Evolutionary conservation across 2,329 filamentous ascomycete genomes (phyloP), one percentile per base, ranked within the genome.

Genomic region (Chrysoporthe austroafricana): DNA sequence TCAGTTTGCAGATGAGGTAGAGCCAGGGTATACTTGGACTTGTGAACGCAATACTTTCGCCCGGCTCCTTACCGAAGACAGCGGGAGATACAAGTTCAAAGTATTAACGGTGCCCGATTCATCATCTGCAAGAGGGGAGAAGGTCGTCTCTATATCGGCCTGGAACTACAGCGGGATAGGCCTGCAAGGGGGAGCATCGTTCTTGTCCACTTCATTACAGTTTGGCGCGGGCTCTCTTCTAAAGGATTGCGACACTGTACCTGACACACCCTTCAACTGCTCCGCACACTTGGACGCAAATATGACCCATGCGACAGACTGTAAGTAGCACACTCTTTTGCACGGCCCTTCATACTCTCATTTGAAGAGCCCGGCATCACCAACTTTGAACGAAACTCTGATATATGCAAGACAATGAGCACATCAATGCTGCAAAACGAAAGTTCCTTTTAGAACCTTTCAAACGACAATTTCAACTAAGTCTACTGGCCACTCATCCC

Each of bases 401-500:
- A 57, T 16, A 39, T 4, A 11, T 34, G 9, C 2, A 9, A 57
- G 54, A 39, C 39, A 4, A 2, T 14, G 16, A 57, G 8, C 34
- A 39, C 8, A 18, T 61, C 2, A 8, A 3, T 5, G 14, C 43
- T 34, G 59, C 43, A 7, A 13, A 48, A 14, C 32, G 52, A 8
- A 64, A 60, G 18, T 67, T 52, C 43, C 57, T 69, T 8, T 1
- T 18, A 4, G 32, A 46, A 16, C 57, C 65, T 9, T 42, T 62
- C 43, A 46, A 36, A 13, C 32, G 21, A n/a, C 62, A 67, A 32
- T 9, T 69, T 21, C 43, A 54, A 7, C 68, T 69, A 1, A 50
- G 14, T 1, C 52, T 69, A 9, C 65, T 69, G 9, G 68, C 68
- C 13, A 69, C 68, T 18, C 65, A 69, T 26, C 68, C 65, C 14